Conservation (phyloP, 1,284 basidiomycete species). For the Golubevia pallescens region DNA sequence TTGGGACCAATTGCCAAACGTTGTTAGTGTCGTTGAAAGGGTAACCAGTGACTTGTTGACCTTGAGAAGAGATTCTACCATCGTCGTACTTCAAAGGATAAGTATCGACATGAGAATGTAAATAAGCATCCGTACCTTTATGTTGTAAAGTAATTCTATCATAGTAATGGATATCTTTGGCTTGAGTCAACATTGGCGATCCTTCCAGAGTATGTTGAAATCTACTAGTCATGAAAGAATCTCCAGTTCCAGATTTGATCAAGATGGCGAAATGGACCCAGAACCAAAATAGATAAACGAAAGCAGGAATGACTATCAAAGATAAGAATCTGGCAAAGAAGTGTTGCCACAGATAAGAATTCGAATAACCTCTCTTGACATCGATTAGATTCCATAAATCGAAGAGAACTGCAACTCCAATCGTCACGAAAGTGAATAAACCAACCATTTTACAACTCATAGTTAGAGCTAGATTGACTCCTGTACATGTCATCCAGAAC, state of each 20-base stretch:
- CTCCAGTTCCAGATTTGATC: constrained; percentile 51
- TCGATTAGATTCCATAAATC: constrained; percentile 61
- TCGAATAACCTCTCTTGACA: constrained; percentile 41
- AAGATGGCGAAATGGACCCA: constrained; percentile 63
- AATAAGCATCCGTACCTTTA: constrained; percentile 46
- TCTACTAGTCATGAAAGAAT: constrained; percentile 53
- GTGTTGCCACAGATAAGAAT: constrained; percentile 40
- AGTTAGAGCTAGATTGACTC: constrained; percentile 52
- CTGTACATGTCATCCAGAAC: constrained; percentile 55
- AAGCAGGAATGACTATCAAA: constrained; percentile 50
- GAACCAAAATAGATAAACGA: constrained; percentile 60
- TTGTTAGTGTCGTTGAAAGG: constrained; percentile 59
- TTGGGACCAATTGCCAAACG: constrained; percentile 55
- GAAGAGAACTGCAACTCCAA: constrained; percentile 47
- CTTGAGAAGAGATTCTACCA: constrained; percentile 59
- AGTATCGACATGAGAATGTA: constrained; percentile 49
- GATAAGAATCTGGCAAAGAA: constrained; percentile 51
- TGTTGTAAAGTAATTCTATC: constrained; percentile 52
- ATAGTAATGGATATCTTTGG: constrained; percentile 48
- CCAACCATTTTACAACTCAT: constrained; percentile 64
- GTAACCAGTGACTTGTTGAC: constrained; percentile 60
- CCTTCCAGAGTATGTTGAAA: constrained; percentile 60
- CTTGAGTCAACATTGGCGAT: constrained; percentile 45
- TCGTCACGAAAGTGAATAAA: constrained; percentile 53
- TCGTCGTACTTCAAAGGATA: constrained; percentile 63